Evolutionary conservation across 2,329 filamentous ascomycete genomes (phyloP), one percentile per base, ranked within the genome.

Genomic region (Chaetomium strumarium): DNA sequence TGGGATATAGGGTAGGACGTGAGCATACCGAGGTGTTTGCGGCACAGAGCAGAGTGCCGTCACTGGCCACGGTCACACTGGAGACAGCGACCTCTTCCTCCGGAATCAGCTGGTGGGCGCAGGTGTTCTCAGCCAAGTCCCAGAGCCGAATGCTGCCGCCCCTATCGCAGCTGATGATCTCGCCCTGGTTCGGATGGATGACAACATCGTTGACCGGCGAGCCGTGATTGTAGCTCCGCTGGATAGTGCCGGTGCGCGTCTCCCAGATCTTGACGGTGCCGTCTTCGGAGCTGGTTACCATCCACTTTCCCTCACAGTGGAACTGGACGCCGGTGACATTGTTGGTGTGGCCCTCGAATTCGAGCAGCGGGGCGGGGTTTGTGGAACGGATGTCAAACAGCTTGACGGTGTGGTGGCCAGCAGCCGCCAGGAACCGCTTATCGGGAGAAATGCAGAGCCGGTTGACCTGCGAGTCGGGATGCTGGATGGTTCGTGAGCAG

Each of bases 271-370:
- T 95, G 66, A 96, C 91, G 0, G 90, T 95, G 63, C 91, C 89
- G 66, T 99, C 93, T 70, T 99, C 93, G 43, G 89, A 95, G 69
- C 88, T 95, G 10, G 93, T 99, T 16, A 97, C 93, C 88, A 99
- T 96, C 93, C 93, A 99, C 73, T 99, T 99, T 11, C 92, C 91
- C 70, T 99, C 93, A 68, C 92, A 97, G 70, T 99, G 93, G 68
- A 99, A 99, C 11, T 91, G 91, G 43, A 99, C 88, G 40, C 93
- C 93, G 0, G 93, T 99, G 67, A 99, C 86, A 65, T 99, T 99
- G 60, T 85, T 90, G 12, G 89, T 93, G 72, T 99, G 93, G 39
- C 93, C 93, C 67, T 97, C 92, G 64, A 99, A 97, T 17, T 87
- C 91, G 64, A 97, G 82, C 20, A 97, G 79, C 1, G 93, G 87